Conservation (phyloP, 2,329 filamentous ascomycete species). For the Fusarium praegraminearum region DNA sequence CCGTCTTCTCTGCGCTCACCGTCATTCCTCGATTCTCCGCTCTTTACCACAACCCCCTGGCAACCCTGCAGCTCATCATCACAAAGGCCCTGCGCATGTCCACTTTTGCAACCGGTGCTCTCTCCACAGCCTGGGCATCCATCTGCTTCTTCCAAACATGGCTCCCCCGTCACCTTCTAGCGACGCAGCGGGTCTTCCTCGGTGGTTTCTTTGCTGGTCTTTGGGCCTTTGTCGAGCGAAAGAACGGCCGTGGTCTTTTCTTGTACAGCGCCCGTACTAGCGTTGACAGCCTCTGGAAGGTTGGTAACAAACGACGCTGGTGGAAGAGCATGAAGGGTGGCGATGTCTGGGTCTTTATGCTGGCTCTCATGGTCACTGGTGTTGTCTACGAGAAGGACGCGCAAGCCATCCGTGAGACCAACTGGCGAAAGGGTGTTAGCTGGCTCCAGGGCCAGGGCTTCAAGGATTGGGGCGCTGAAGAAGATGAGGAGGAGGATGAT, state of each 20-base stretch:
- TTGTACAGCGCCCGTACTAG: conserved; percentile 83
- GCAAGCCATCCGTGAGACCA: conserved; percentile 72
- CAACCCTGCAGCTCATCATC: conserved; percentile 74
- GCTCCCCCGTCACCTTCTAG: conserved; percentile 78
- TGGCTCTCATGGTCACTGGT: conserved; percentile 81
- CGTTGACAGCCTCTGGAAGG: conserved; percentile 89
- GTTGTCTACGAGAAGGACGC: conserved; percentile 80
- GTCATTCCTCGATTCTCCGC: conserved; percentile 75
- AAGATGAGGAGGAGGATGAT: conserved; percentile 59
- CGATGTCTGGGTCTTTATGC: conserved; percentile 85
- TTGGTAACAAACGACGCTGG: conserved; percentile 89
- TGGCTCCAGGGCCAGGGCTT: conserved; percentile 82
- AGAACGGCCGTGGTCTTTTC: conserved; percentile 75
- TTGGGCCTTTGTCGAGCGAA: conserved; percentile 83
- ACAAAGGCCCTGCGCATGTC: conserved; percentile 79
- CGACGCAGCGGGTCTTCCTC: conserved; percentile 89
- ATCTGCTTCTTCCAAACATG: conserved; percentile 89
- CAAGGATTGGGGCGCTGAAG: conserved; percentile 72
- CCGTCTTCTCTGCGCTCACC: conserved; percentile 76
- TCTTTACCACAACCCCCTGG: conserved; percentile 76
- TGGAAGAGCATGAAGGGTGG: conserved; percentile 86
- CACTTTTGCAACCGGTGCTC: conserved; percentile 79
- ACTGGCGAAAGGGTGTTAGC: conserved; percentile 77
- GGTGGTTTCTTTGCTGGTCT: conserved; percentile 87
- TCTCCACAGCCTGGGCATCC: conserved; percentile 87